Conservation (phyloP, 2,329 filamentous ascomycete species). For the Peltaster fructicola region DNA sequence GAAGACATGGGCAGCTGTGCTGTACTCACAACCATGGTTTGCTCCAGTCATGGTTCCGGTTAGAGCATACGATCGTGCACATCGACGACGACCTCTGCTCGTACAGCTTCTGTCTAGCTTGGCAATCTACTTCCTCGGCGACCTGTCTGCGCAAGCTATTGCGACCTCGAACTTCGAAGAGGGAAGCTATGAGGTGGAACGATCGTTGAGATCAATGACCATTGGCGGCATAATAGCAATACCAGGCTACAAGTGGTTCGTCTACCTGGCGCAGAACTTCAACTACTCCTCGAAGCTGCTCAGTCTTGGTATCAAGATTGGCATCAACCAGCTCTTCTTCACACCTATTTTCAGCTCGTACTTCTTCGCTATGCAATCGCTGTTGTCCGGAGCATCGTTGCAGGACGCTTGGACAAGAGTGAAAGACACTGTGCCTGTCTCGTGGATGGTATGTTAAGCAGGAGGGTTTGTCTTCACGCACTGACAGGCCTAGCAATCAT, state of each 20-base stretch:
- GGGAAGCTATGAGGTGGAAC: constrained; percentile 44
- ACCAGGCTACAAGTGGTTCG: constrained; percentile 67
- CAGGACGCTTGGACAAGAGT: constrained; percentile 52
- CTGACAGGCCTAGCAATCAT: too few species aligned
- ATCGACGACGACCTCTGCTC: constrained; percentile 54
- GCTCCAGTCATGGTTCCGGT: constrained; percentile 29
- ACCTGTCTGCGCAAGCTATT: constrained; percentile 60
- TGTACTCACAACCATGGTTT: constrained; percentile 31
- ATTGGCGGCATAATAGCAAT: constrained; percentile 61
- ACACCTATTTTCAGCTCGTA: constrained; percentile 45
- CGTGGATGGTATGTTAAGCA: too few species aligned
- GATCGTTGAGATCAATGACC: constrained; percentile 52
- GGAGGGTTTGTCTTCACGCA: too few species aligned
- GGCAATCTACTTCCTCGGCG: constrained; percentile 61
- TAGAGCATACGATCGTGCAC: constrained; percentile 48
- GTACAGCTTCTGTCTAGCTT: constrained; percentile 64
- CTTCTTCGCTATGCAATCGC: constrained; percentile 34
- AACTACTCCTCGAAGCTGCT: constrained; percentile 60
- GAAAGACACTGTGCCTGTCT: constrained; percentile 56
- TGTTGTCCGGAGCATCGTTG: constrained; percentile 41
- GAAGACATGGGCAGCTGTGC: too few species aligned
- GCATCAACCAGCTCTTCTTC: constrained; percentile 63
- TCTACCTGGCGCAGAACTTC: constrained; percentile 65
- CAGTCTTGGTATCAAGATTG: constrained; percentile 59
- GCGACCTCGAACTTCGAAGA: constrained; percentile 10